Evolutionary conservation across 331 rosid genomes (phyloP).

Genomic region (Telfairia occidentalis): DNA sequence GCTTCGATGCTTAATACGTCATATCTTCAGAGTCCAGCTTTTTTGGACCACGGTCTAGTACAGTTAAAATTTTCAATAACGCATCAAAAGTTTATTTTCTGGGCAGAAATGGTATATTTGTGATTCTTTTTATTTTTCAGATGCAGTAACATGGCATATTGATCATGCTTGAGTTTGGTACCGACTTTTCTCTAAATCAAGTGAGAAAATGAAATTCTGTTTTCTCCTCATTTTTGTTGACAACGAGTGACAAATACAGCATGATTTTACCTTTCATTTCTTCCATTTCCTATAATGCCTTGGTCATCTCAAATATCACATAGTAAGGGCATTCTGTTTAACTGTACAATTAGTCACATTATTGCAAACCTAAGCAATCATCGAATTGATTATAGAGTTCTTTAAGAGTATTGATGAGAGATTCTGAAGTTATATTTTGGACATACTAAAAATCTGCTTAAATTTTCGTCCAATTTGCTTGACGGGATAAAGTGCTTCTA

Average conservation of each 20-base stretch:
- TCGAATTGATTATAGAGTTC: not conserved
- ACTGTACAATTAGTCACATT: not conserved
- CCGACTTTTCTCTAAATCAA: not conserved
- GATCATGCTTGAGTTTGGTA: not conserved
- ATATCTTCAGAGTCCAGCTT: not conserved
- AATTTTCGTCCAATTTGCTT: not conserved
- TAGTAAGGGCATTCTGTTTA: not conserved
- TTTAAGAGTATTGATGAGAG: not conserved
- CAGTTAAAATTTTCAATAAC: not conserved
- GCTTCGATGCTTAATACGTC: not conserved
- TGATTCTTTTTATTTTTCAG: not conserved
- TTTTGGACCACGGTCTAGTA: not conserved
- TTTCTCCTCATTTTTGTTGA: not conserved
- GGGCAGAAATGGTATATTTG: not conserved
- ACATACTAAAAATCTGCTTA: not conserved
- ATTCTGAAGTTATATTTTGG: not conserved
- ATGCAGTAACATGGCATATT: not conserved
- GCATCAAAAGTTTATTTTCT: not conserved
- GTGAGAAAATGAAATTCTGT: not conserved
- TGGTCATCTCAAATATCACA: not conserved
- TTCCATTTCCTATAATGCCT: not conserved
- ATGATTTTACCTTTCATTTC: not conserved
- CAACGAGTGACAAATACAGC: not conserved
- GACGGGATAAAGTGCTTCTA: not conserved
- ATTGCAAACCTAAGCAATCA: not conserved